Base-by-base conservation (phyloP, 2,329 filamentous ascomycete species). In the Ophiosphaerella narmari region DNA sequence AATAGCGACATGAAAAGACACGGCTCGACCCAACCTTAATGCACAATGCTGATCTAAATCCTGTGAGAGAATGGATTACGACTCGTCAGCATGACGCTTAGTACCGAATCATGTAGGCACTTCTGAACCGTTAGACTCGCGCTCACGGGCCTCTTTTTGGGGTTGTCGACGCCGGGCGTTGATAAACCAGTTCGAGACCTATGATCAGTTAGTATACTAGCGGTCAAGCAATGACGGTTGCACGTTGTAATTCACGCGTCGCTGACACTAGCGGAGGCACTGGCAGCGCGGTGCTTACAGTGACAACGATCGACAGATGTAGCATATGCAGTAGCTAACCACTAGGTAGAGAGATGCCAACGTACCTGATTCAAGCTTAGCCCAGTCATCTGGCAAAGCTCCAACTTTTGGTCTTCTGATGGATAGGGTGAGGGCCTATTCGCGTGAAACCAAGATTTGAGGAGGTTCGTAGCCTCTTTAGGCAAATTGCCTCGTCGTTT, bases 381-480 rank as follows among this genome's bases (percentile, higher is more conserved):
- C 1, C 86, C 86, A 1, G 91, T 96, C 65, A 85, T 79, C 39
- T 82, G 81, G 80, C 91, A 90, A 40, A 96, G 80, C 51, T 89
- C 84, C 67, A 92, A 85, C 74, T 96, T 95, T 75, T 95, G 88
- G 55, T 95, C 90, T 71, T 95, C 90, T 4, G 86, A 91, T 1
- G 91, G 91, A 68, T 96, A 96, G 0, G 91, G 90, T 66, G 94
- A 90, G 8, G 60, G 52, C 14, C 63, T 47, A 46, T 72, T 66
- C 24, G 56, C 52, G 3, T 43, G n/a, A 59, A 95, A 92, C 91
- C 91, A 96, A 0, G 83, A 78, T 46, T 89, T 84, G 35, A 96
- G 78, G 59, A 89, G 86, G 67, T 92, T 89, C 0, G 91, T 96
- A 0, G 90, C 90, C 46, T 91, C 88, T 68, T 95, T 95, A n/a